Base-by-base conservation (phyloP, 2,329 filamentous ascomycete species). In the Neophaeococcomyces mojaviensis region DNA sequence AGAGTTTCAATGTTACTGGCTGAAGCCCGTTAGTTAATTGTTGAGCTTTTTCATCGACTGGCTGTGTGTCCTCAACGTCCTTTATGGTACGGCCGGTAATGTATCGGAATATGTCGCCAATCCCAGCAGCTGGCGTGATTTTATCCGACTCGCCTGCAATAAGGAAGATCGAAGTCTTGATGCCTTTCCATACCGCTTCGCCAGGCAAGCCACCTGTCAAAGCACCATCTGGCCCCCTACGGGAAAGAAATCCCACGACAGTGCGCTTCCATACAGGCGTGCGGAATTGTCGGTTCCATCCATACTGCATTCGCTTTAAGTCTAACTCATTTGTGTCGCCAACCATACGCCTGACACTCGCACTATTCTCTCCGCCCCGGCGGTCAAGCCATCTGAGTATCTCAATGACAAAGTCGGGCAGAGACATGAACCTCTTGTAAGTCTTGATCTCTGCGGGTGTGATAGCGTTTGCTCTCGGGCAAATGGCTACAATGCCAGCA, bases 191-290 rank as follows among this genome's bases (percentile, higher is more conserved):
- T 1, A 80, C 68, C 4, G 82, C 73, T 51, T 75, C 64, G 0
- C 84, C 82, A 2, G 88, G 82, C 7, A 94, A 63, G 1, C 86
- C 86, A 3, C 81, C 79, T 7, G 62, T 60, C 1, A 78, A 64
- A 20, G 71, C 62, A 1, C 74, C 77, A 6, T 71, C 60, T 3
- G 71, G 59, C 41, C 78, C 62, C 48, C 82, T 83, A 0, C 63
- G 66, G 0, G 86, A 83, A 19, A 92, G 70, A 41, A 74, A 73
- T 0, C 88, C 87, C 63, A 74, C 80, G 1, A 82, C 81, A 80
- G 94, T 88, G 32, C 88, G 79, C 54, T 85, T 79, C 76, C 86
- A 95, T 0, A 92, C 86, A 0, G 83, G 74, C 0, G 88, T 92
- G 53, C 76, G 79, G 52, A 87, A 95, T 61, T 95, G 88, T 49